Percentiles rank a stretch among this genome's conserved stretches.
These are phyloP conservation scores for Inga leiocalycina DNA, from an alignment of 306 rosid species.

Conservation along the genomic window DNA sequence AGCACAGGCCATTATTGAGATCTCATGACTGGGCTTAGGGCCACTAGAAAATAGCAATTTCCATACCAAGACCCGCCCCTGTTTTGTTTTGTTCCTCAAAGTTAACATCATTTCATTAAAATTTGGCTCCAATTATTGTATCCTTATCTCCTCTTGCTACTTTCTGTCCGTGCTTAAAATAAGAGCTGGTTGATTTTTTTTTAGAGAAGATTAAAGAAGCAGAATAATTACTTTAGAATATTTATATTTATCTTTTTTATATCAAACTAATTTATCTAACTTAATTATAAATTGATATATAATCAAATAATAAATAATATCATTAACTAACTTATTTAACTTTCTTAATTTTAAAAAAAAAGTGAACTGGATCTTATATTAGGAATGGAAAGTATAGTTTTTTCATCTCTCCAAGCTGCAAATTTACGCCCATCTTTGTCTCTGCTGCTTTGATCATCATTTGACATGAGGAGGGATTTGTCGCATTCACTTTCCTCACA, in stretches of 20 bases:
- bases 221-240: no score
- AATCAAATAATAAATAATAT: no score
- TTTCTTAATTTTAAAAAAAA: no score
- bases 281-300: no score
- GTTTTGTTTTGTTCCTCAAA: neutral
- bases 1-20: neutral
- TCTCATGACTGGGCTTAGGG: neutral
- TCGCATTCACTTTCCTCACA: neutral
- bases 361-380: no score
- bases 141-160: neutral
- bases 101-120: neutral
- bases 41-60: neutral
- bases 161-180: rapidly evolving
- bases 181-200: no score
- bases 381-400: rapidly evolving
- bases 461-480: neutral
- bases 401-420: neutral
- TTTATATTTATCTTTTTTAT: no score
- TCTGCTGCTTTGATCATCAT: neutral
- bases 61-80: neutral
- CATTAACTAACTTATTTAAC: no score
- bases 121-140: neutral
- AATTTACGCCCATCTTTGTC: neutral
- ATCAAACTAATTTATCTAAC: no score
- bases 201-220: no score